A percentile compares a stretch with the other conserved stretches of the same genome.
Conservation (phyloP, 2,329 filamentous ascomycete species). For the Aspergillus sergii region DNA sequence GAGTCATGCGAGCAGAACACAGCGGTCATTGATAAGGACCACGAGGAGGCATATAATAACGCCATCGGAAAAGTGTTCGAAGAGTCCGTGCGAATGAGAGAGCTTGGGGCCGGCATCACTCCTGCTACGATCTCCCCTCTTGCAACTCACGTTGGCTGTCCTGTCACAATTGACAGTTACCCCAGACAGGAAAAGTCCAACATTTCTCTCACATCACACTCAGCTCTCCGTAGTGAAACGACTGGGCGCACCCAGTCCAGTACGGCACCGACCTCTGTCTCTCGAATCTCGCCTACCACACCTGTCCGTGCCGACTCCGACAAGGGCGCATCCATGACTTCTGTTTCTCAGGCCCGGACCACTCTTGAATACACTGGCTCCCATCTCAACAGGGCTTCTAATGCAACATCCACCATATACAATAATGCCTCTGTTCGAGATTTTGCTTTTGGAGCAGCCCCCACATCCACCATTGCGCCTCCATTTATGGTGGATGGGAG, state of each 20-base stretch:
- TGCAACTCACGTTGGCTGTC: neutral
- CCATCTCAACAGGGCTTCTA: too few relatives aligned
- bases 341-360: neutral
- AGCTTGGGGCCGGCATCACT: conserved; percentile 15
- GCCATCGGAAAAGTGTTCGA: conserved; percentile 28
- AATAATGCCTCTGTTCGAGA: neutral
- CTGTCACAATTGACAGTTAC: neutral
- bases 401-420: neutral
- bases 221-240: neutral
- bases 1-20: conserved; percentile 16
- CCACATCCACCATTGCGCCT: neutral
- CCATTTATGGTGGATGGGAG: neutral
- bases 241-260: neutral
- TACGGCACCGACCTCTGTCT: neutral
- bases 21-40: conserved; percentile 10
- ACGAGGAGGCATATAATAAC: conserved; percentile 25
- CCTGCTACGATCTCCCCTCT: conserved; percentile 7
- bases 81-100: conserved; percentile 19
- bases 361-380: neutral
- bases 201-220: neutral
- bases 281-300: neutral
- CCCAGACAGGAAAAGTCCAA: neutral
- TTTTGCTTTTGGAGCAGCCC: neutral
- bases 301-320: neutral
- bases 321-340: neutral